Base-by-base conservation (phyloP, 2,329 filamentous ascomycete genomes). In the Aspergillus latus region DNA sequence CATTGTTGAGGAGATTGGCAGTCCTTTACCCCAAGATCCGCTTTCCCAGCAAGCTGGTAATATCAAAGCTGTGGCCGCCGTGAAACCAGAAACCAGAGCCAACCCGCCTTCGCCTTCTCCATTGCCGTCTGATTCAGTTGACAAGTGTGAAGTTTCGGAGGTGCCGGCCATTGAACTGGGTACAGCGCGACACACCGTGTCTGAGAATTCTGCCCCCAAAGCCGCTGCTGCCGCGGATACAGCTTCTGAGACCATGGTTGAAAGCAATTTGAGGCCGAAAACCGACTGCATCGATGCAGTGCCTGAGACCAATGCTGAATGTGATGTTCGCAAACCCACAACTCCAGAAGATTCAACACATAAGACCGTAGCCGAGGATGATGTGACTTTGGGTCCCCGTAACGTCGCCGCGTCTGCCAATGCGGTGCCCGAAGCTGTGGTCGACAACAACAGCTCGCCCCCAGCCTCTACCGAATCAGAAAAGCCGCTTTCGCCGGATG, bases 1-100 rank as follows among this genome's bases (percentile, higher is more conserved):
- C 1, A 66, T 66, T 13, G 52, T 62, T 34, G 65, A 66, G 53
- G 62, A 66, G 32, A 34, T 54, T 28, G 36, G 39, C 30, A 60
- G 46, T n/a, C 55, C 58, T 13, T 43, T 48, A 11, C 43, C 56
- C 16, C 42, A 37, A 11, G 34, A 47, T 16, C 21, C 45, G 1
- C 32, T 26, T 32, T 34, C 49, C 2, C 37, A 15, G 11, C 44
- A 21, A 13, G 29, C 42, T 16, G 46, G 40, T 7, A 29, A 37
- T 37, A 43, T 53, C 15, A 44, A 37, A 21, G 4, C 32, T 11
- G n/a, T n/a, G 30, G 13, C 34, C 4, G 28, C 29, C 4, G 9
- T 11, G 8, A 26, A 21, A 6, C 21, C 21, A 21, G 21, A 43
- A n/a, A 15, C n/a, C 7, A 15, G 9, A 7, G 8, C 29, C 45